Evolutionary conservation across 257 asterid genomes (phyloP).

Genomic region (Schizonepeta tenuifolia): DNA sequence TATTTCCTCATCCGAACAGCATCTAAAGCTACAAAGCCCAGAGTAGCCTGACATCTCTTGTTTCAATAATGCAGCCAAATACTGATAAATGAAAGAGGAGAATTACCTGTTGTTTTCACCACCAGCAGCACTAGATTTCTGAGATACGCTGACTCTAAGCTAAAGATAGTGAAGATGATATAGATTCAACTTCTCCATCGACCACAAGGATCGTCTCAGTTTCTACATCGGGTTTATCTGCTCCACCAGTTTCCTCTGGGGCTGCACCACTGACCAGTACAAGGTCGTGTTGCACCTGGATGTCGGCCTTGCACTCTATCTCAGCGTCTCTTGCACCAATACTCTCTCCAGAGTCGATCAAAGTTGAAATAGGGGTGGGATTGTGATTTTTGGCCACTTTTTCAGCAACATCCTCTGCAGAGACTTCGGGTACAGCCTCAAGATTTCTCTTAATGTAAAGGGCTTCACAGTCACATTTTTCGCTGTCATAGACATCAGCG

Average conservation of each 20-base stretch:
- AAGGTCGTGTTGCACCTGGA: constrained; percentile 23
- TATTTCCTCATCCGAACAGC: constrained; percentile 2
- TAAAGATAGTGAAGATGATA: constrained; percentile 26
- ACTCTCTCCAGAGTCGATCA: constrained; percentile 16
- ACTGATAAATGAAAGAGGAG: neutral
- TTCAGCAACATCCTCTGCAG: constrained; percentile 4
- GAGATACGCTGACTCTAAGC: constrained; percentile 15
- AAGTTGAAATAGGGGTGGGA: neutral
- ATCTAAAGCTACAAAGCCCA: neutral
- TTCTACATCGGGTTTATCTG: constrained; percentile 22
- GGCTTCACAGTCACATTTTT: neutral
- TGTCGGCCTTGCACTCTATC: constrained; percentile 1
- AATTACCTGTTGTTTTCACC: constrained; percentile 19
- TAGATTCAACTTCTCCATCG: constrained; percentile 35
- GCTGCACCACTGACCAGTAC: neutral
- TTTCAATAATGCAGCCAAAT: constrained; percentile 20
- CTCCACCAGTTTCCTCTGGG: neutral
- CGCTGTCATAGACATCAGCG: neutral
- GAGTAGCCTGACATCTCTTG: neutral
- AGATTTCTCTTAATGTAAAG: neutral
- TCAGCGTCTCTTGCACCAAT: neutral
- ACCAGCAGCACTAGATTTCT: constrained; percentile 23
- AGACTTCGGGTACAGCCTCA: constrained; percentile 9
- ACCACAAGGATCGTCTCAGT: neutral
- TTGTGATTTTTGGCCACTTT: neutral